phyloP scores from a whole-genome alignment of 148 eudicot genomes.

The Pouteria glomerata region DNA sequence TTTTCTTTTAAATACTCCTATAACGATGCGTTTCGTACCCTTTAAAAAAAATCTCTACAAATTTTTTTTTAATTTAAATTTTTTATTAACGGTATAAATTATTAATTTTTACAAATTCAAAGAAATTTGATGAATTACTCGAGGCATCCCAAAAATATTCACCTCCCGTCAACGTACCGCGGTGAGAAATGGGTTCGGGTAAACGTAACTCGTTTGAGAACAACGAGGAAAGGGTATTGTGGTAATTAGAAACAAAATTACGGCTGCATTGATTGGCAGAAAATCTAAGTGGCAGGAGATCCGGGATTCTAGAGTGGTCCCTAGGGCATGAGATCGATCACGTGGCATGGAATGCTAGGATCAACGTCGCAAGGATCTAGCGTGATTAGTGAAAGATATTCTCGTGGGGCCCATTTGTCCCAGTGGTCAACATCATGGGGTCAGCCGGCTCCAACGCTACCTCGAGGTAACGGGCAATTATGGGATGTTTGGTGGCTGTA shows the following conservation, averaged over 20 bases:
- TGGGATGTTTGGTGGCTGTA: not conserved
- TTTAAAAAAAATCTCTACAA: too few species aligned
- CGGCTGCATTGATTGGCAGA: constrained; percentile 6
- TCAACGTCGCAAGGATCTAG: constrained; percentile 4
- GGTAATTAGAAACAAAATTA: not conserved
- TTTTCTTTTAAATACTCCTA: too few species aligned
- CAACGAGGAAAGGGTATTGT: not conserved
- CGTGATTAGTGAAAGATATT: constrained; percentile 6
- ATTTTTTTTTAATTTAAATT: too few species aligned
- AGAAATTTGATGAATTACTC: too few species aligned
- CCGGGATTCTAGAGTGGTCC: constrained; percentile 11
- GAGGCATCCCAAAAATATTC: too few species aligned
- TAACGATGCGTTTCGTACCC: too few species aligned
- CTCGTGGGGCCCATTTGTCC: not conserved
- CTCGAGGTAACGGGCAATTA: not conserved
- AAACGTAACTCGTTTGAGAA: not conserved
- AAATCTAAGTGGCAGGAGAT: constrained; percentile 4
- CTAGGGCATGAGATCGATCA: not conserved
- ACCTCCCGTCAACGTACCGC: too few species aligned
- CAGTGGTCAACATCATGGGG: constrained; percentile 1
- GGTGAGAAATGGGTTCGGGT: not conserved
- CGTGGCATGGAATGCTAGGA: not conserved
- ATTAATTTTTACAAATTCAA: too few species aligned
- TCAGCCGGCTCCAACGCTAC: not conserved
- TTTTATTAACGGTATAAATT: too few species aligned